A percentile compares a stretch with the other conserved stretches of the same genome.
Evolutionary conservation across 768 basidiomycete species (phyloP).

Genomic region (Rossbeevera mucosa): DNA sequence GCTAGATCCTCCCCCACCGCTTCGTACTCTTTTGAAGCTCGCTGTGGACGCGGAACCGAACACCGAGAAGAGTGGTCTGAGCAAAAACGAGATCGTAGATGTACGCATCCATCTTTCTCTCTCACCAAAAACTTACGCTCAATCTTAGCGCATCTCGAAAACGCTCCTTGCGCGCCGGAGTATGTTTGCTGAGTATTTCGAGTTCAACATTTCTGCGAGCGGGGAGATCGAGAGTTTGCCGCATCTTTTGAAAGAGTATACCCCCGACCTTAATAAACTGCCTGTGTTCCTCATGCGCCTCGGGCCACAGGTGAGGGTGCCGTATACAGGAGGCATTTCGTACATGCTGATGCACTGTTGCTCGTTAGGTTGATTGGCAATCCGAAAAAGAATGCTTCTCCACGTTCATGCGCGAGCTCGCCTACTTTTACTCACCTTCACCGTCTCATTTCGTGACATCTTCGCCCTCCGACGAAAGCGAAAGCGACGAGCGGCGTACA

Average conservation of each 20-base stretch:
- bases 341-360: neutral
- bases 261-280: constrained; percentile 86
- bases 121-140: neutral
- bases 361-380: constrained; percentile 77
- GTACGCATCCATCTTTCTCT: constrained; percentile 38
- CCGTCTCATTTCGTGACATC: constrained; percentile 15
- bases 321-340: neutral
- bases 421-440: constrained; percentile 79
- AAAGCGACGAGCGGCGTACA: constrained; percentile 33
- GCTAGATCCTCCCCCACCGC: constrained; percentile 75
- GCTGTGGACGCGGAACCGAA: constrained; percentile 70
- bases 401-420: constrained; percentile 81
- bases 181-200: constrained; percentile 94
- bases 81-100: constrained; percentile 61
- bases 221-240: constrained; percentile 78
- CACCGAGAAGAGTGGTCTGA: constrained; percentile 45
- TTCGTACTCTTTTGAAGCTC: constrained; percentile 67
- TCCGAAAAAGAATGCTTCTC: constrained; percentile 82
- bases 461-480: constrained; percentile 33
- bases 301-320: constrained; percentile 71
- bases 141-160: constrained; percentile 55
- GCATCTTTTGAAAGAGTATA: constrained; percentile 78
- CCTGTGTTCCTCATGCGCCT: constrained; percentile 88
- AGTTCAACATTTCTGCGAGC: constrained; percentile 58
- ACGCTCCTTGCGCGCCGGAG: constrained; percentile 58